A percentile compares a stretch with the other conserved stretches of the same genome.
Conservation (phyloP, 805 yeast species). For the Candida incommunis region DNA sequence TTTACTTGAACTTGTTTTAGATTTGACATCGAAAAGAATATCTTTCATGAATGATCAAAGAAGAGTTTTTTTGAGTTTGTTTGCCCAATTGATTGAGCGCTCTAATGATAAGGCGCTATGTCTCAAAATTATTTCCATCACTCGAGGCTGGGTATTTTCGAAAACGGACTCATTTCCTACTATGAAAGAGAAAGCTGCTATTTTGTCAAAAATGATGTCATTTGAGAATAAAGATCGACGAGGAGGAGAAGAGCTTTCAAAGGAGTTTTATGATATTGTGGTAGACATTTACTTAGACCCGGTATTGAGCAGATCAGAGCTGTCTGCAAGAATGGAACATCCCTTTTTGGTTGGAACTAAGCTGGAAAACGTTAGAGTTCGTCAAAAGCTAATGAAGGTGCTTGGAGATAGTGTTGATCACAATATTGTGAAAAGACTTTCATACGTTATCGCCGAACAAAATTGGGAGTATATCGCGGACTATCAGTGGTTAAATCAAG, state of each 20-base stretch:
- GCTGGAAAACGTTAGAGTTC: slow-evolving; percentile 55
- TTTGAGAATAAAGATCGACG: slow-evolving; percentile 70
- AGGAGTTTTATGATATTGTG: slow-evolving; percentile 72
- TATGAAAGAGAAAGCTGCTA: slow-evolving; percentile 89
- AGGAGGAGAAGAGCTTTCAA: slow-evolving; percentile 40
- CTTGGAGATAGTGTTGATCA: slow-evolving; percentile 65
- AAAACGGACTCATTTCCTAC: slow-evolving; percentile 81
- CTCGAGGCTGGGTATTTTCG: slow-evolving; percentile 81
- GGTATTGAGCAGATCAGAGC: slow-evolving; percentile 64
- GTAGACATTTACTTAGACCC: slow-evolving; percentile 78
- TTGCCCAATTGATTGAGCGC: slow-evolving; percentile 84
- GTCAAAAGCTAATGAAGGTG: slow-evolving; percentile 67
- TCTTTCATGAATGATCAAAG: slow-evolving; percentile 87
- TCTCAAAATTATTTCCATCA: slow-evolving; percentile 60
- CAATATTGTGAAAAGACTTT: slow-evolving; percentile 63
- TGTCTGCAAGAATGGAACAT: slow-evolving; percentile 90
- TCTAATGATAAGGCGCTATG: slow-evolving; percentile 66
- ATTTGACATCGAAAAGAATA: slow-evolving; percentile 67
- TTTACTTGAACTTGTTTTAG: slow-evolving; percentile 45
- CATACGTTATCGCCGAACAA: slow-evolving; percentile 85
- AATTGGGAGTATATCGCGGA: slow-evolving; percentile 95
- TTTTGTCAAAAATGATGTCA: slow-evolving; percentile 82
- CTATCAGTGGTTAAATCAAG: slow-evolving; percentile 90
- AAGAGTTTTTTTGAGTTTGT: slow-evolving; percentile 66
- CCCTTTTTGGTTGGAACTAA: slow-evolving; percentile 92